Evolutionary conservation across 257 asterid species (phyloP), one percentile per base, ranked within the genome.

Genomic region (Apocynum venetum): DNA sequence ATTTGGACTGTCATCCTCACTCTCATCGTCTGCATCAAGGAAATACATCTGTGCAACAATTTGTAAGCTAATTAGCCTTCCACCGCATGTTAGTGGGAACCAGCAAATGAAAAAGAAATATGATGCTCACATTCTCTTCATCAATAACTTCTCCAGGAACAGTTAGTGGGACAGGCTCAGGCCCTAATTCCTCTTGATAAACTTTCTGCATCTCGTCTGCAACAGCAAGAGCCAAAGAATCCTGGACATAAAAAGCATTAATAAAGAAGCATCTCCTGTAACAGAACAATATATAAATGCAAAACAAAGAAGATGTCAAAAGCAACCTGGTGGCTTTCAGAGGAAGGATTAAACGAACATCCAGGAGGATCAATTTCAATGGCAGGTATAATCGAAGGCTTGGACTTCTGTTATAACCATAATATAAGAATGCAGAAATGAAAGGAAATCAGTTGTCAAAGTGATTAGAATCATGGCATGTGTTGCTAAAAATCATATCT

Each of bases 131-230:
- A 36, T 89, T 86, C 80, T 93, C 98, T 83, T 91, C 98, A 81
- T 90, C 89, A 71, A 93, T 78, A 66, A 14, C 89, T 78, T 91
- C 96, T 76, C 96, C 96, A 74, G 90, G 87, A 82, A 89, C 97
- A 80, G 84, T 76, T 72, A 84, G 79, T 71, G 99, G 99, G 78
- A 95, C 72, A 40, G 98, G 99, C 81, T 86, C 90, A 25, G 99
- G 98, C 70, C 96, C 98, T 87, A 91, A 76, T 81, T 91, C 98
- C 61, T 85, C 76, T 79, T 77, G 83, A 83, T 93, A 93, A 71
- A 93, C 78, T 82, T 95, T 91, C 86, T 90, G 94, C 99, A 95
- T 93, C 86, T 95, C 98, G 83, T 95, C 97, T 53, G 97, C 99
- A 81, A 95, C 98, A 64, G 98, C 99, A 80, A 80, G 73, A 80